A percentile compares a stretch with the other conserved stretches of the same genome.
Evolutionary conservation across 768 basidiomycete species (phyloP).

Genomic region (Wakefieldia striispora): DNA sequence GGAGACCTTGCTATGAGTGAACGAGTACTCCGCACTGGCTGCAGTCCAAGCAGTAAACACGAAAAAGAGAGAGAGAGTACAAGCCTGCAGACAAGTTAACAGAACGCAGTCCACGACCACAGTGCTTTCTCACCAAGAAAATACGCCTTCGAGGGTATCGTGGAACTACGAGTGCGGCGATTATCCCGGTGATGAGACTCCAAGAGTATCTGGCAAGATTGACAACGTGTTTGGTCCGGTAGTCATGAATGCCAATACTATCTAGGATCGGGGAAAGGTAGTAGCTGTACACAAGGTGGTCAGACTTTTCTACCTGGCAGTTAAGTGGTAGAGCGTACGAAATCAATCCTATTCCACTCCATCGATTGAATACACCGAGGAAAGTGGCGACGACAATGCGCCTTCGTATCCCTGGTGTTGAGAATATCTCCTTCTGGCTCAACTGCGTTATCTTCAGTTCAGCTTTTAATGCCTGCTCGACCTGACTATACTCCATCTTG

Average conservation of each 20-base stretch:
- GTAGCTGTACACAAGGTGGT: background rate
- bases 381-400: conserved; percentile 12
- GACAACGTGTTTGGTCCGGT: conserved; percentile 15
- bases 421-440: background rate
- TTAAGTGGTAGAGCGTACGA: background rate
- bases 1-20: conserved; percentile 6
- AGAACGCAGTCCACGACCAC: too few species aligned
- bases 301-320: fast-evolving
- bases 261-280: conserved; percentile 14
- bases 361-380: conserved; percentile 9
- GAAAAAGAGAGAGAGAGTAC: conserved; percentile 12
- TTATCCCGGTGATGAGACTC: conserved; percentile 1
- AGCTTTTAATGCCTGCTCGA: conserved; percentile 49
- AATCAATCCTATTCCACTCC: conserved; percentile 10
- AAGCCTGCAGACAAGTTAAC: background rate
- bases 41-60: conserved; percentile 17
- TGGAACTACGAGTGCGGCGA: background rate
- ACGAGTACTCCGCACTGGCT: conserved; percentile 12
- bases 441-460: conserved; percentile 6
- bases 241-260: conserved; percentile 13
- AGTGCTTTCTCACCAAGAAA: conserved; percentile 6
- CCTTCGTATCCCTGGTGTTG: conserved; percentile 13
- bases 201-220: conserved; percentile 7
- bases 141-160: conserved; percentile 9
- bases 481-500: conserved; percentile 55